A percentile compares a stretch with the other conserved stretches of the same genome.
phyloP scores from a whole-genome alignment of 129 eudicot genomes.

The Glebionis coronaria region DNA sequence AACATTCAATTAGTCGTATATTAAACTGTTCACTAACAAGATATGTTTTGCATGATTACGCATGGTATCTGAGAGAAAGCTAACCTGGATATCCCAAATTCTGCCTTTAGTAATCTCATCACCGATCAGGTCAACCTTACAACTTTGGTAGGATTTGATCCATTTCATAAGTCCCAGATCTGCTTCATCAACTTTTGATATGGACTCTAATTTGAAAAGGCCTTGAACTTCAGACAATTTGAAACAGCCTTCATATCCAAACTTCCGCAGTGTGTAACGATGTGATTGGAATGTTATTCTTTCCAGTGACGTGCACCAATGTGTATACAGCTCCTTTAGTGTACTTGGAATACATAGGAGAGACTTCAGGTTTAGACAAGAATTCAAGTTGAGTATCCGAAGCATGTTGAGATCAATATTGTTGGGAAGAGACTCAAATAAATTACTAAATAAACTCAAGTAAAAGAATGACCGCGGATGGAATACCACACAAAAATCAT shows the following conservation, averaged over 20 bases:
- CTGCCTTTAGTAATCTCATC: background rate
- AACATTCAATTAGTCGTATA: background rate
- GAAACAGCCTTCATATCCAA: background rate
- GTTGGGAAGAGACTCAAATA: background rate
- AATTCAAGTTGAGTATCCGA: background rate
- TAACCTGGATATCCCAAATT: background rate
- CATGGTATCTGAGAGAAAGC: background rate
- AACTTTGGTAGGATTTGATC: slow-evolving; percentile 12
- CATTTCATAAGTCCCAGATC: background rate
- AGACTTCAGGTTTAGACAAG: slow-evolving; percentile 11
- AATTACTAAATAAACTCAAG: background rate
- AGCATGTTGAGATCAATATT: slow-evolving; percentile 3
- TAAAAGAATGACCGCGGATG: background rate
- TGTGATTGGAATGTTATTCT: slow-evolving; percentile 18
- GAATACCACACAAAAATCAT: background rate
- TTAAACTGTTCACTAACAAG: background rate
- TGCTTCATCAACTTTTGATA: background rate
- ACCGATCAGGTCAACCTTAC: background rate
- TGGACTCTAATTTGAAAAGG: background rate
- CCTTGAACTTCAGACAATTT: slow-evolving; percentile 16
- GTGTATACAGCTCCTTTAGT: too few relatives aligned
- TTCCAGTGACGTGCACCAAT: background rate
- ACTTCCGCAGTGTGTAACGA: background rate
- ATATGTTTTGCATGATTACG: background rate
- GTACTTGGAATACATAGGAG: slow-evolving; percentile 13